Conservation (phyloP, 192 early-diverging fungal species). For the Rhizophagus sp. region DNA sequence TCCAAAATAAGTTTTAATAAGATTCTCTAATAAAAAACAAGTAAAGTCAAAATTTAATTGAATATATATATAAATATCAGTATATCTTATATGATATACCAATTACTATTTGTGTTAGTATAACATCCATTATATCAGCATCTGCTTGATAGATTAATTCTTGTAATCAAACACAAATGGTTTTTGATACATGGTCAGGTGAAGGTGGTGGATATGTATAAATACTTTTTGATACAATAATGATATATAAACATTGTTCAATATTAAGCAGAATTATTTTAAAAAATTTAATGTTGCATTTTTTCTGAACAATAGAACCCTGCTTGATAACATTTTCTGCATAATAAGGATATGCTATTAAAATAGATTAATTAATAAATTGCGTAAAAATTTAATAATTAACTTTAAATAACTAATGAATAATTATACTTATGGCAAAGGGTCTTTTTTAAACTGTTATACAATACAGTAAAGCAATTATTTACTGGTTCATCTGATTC, state of each 20-base stretch:
- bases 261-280: neutral
- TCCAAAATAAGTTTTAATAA: too few relatives aligned
- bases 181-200: neutral
- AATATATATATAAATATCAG: too few relatives aligned
- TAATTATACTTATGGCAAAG: neutral
- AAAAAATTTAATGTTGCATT: neutral
- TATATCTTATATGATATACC: too few relatives aligned
- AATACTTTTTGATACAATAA: neutral
- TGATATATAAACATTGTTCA: neutral
- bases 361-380: neutral
- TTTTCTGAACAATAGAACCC: neutral
- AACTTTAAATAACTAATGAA: neutral
- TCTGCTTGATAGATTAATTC: too few relatives aligned
- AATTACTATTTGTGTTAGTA: too few relatives aligned
- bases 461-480: neutral
- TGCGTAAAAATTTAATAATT: neutral
- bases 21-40: too few relatives aligned
- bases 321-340: neutral
- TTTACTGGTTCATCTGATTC: neutral
- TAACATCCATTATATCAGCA: too few relatives aligned
- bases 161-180: too few relatives aligned
- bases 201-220: neutral
- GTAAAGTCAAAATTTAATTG: too few relatives aligned
- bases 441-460: neutral
- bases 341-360: neutral